Conservation (phyloP, 148 eudicot species). For the Persicaria tinctoria region DNA sequence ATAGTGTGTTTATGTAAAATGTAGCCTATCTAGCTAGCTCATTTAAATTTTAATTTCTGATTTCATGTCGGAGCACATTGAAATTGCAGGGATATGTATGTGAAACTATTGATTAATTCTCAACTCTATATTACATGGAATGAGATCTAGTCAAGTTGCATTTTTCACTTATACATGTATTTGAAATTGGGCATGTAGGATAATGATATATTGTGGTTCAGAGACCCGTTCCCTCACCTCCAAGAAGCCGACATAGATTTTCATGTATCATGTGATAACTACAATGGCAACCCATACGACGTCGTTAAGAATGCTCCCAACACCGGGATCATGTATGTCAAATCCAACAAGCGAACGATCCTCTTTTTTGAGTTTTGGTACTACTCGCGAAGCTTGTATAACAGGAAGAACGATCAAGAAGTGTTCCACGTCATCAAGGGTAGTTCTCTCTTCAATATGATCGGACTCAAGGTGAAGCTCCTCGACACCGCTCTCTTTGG, state of each 20-base stretch:
- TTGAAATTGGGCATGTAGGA: background rate
- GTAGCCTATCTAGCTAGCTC: too few relatives aligned
- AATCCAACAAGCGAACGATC: conserved; percentile 3
- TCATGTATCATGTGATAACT: background rate
- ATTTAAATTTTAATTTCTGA: too few relatives aligned
- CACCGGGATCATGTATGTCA: background rate
- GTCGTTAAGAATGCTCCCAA: background rate
- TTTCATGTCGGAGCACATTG: too few relatives aligned
- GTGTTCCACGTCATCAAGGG: background rate
- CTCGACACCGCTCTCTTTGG: background rate
- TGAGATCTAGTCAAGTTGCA: too few relatives aligned
- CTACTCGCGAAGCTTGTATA: background rate
- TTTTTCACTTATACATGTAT: background rate
- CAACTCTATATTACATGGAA: too few relatives aligned
- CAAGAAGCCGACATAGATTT: background rate
- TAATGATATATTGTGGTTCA: conserved; percentile 4
- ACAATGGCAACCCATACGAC: background rate
- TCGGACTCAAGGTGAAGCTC: background rate
- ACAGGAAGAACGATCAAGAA: background rate
- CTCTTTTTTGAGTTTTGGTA: background rate
- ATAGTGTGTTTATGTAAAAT: too few relatives aligned
- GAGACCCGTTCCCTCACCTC: conserved; percentile 4
- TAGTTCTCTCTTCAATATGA: background rate
- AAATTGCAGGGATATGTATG: too few relatives aligned
- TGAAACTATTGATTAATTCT: too few relatives aligned